Evolutionary conservation across 768 basidiomycete genomes (phyloP).

Genomic region (Suillus luteus): DNA sequence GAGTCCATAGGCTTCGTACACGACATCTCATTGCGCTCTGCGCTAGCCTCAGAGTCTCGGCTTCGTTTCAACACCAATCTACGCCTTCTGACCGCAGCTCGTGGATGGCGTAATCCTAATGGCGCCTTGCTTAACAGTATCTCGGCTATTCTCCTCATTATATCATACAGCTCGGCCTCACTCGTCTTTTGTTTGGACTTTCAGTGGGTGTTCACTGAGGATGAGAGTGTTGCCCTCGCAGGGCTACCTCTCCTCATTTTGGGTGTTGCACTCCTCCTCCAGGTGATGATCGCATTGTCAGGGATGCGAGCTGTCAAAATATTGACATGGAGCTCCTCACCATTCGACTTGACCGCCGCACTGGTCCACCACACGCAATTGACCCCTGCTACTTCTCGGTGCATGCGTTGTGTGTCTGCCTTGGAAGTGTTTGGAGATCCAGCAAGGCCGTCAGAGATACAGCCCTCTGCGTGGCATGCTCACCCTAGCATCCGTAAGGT

Average conservation of each 20-base stretch:
- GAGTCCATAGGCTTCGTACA: slow-evolving; percentile 34
- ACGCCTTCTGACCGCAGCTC: slow-evolving; percentile 27
- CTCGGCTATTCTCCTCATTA: slow-evolving; percentile 31
- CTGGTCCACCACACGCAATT: slow-evolving; percentile 31
- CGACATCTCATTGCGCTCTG: slow-evolving; percentile 28
- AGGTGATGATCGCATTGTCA: slow-evolving; percentile 26
- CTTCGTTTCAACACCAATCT: slow-evolving; percentile 34
- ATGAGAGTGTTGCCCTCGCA: slow-evolving; percentile 20
- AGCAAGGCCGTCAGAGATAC: slow-evolving; percentile 16
- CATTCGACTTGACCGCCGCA: slow-evolving; percentile 34
- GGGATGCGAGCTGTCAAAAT: slow-evolving; percentile 26
- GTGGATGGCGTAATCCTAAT: slow-evolving; percentile 24
- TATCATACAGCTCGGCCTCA: slow-evolving; percentile 31
- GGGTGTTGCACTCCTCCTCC: slow-evolving; percentile 26
- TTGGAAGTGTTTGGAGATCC: slow-evolving; percentile 13
- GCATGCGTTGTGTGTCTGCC: slow-evolving; percentile 30
- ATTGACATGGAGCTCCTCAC: slow-evolving; percentile 36
- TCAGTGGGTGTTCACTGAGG: slow-evolving; percentile 3
- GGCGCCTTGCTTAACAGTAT: slow-evolving; percentile 22
- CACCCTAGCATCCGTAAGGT: slow-evolving; percentile 28
- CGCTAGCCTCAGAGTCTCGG: slow-evolving; percentile 26
- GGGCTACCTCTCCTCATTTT: slow-evolving; percentile 31
- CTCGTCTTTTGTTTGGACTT: slow-evolving; percentile 20
- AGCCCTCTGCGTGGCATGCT: slow-evolving; percentile 32
- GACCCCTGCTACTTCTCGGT: slow-evolving; percentile 20